Conservation (phyloP, 176 grass and related monocot species). For the Typha latifolia region DNA sequence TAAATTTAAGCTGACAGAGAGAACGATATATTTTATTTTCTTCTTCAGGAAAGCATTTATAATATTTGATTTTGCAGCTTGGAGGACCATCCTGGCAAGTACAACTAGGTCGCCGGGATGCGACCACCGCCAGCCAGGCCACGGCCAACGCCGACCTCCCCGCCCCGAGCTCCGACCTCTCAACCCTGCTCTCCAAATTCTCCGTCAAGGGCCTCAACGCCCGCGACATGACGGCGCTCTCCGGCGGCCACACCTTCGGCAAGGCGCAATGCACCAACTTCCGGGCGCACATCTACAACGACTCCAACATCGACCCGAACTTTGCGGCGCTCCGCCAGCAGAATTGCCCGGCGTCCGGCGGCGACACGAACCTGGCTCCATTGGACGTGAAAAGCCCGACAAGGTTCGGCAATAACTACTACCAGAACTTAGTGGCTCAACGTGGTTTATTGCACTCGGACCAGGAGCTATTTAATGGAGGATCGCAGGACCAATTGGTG, state of each 20-base stretch:
- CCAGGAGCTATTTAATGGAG: slow-evolving; percentile 58
- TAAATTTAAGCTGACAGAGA: no score
- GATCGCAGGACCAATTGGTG: slow-evolving; percentile 32
- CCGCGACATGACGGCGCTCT: slow-evolving; percentile 69
- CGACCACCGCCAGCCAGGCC: slow-evolving; percentile 50
- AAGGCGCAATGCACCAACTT: slow-evolving; percentile 52
- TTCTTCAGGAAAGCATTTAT: not conserved
- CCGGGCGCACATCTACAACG: slow-evolving; percentile 58
- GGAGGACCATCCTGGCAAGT: slow-evolving; percentile 70
- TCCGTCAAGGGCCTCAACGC: slow-evolving; percentile 47
- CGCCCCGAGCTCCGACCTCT: slow-evolving; percentile 27
- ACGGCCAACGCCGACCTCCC: slow-evolving; percentile 78
- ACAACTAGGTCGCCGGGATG: slow-evolving; percentile 45
- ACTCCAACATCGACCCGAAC: slow-evolving; percentile 44
- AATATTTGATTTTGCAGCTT: slow-evolving; percentile 26
- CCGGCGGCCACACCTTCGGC: slow-evolving; percentile 84
- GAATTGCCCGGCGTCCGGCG: slow-evolving; percentile 21
- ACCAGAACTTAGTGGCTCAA: slow-evolving; percentile 29
- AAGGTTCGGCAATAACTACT: slow-evolving; percentile 64
- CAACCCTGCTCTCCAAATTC: slow-evolving; percentile 37
- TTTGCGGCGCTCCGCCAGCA: slow-evolving; percentile 24
- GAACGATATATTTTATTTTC: not conserved
- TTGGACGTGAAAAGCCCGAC: slow-evolving; percentile 35
- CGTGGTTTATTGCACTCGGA: slow-evolving; percentile 57
- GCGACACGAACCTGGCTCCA: slow-evolving; percentile 44